These are phyloP conservation scores for Chaetomiaceae sp. DNA, from an alignment of 2,329 filamentous ascomycete genomes.

Conservation along the genomic window DNA sequence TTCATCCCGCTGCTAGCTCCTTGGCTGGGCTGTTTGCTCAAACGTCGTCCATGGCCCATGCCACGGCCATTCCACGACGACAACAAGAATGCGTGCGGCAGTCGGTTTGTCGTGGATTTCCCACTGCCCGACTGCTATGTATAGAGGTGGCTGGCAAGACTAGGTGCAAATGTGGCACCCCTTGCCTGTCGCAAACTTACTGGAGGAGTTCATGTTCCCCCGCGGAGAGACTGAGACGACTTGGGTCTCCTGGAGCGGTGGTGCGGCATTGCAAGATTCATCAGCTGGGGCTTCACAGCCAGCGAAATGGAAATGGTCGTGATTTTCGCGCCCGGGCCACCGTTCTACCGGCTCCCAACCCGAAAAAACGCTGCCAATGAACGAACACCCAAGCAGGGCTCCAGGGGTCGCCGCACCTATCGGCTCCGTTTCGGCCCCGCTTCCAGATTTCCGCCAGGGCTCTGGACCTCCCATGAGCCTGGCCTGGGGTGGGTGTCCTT, in stretches of 20 bases:
- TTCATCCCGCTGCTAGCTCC: slow-evolving; percentile 8
- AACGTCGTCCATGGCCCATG: background rate
- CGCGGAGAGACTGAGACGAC: background rate
- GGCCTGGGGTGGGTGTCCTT: too few species aligned
- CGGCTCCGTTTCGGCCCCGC: too few species aligned
- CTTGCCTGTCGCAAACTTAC: background rate
- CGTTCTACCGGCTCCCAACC: background rate
- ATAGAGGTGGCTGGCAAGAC: background rate
- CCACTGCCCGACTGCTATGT: background rate
- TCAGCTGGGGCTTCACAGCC: slow-evolving; percentile 11
- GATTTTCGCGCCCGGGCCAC: too few species aligned
- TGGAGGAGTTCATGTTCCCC: background rate
- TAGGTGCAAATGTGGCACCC: background rate
- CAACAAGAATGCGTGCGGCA: background rate
- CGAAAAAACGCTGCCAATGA: too few species aligned
- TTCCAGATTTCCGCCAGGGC: too few species aligned
- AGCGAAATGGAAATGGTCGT: slow-evolving; percentile 7
- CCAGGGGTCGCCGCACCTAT: too few species aligned
- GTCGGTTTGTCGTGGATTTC: background rate
- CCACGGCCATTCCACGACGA: background rate
- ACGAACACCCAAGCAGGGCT: too few species aligned
- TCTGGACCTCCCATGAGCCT: too few species aligned
- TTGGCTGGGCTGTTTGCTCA: slow-evolving; percentile 10
- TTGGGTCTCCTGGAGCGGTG: slow-evolving; percentile 3
- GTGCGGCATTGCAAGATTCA: slow-evolving; percentile 20